phyloP scores from a whole-genome alignment of 2,329 filamentous ascomycete genomes.

The Aspergillus calidoustus region DNA sequence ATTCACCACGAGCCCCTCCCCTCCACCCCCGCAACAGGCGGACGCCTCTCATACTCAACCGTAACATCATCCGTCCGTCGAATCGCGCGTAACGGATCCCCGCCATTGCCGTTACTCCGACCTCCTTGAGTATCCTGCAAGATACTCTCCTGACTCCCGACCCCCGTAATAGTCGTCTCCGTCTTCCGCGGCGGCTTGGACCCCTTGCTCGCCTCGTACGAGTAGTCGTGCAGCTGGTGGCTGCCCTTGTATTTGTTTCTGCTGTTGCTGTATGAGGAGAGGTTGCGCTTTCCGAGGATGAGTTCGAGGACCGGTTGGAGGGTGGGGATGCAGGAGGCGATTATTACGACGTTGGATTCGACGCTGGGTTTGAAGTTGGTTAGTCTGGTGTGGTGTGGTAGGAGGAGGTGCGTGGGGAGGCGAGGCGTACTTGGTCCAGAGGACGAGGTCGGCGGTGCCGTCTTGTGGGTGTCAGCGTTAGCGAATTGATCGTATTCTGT shows the following conservation, averaged over 20 bases:
- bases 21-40: not conserved
- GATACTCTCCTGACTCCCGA: constrained; percentile 29
- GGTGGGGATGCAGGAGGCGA: constrained; percentile 43
- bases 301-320: constrained; percentile 39
- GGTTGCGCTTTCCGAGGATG: constrained; percentile 24
- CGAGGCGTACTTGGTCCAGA: constrained; percentile 50
- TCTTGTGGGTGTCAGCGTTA: constrained; percentile 27
- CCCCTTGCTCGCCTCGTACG: constrained; percentile 1
- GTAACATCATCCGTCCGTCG: constrained; percentile 27
- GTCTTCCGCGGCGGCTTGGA: constrained; percentile 14
- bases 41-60: constrained; percentile 26
- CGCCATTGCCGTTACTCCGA: not conserved
- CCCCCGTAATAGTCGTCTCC: constrained; percentile 4
- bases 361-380: constrained; percentile 23
- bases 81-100: constrained; percentile 20
- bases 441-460: constrained; percentile 48
- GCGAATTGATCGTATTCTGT: not conserved
- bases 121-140: constrained; percentile 13
- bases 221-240: constrained; percentile 1
- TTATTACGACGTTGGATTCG: constrained; percentile 40
- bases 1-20: not conserved
- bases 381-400: not conserved
- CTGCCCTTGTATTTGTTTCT: constrained; percentile 21
- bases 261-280: constrained; percentile 23
- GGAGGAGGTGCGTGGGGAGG: too few relatives aligned